A percentile compares a stretch with the other conserved stretches of the same genome.
Conservation (phyloP, 768 basidiomycete genomes). For the Serpula lacrymans region DNA sequence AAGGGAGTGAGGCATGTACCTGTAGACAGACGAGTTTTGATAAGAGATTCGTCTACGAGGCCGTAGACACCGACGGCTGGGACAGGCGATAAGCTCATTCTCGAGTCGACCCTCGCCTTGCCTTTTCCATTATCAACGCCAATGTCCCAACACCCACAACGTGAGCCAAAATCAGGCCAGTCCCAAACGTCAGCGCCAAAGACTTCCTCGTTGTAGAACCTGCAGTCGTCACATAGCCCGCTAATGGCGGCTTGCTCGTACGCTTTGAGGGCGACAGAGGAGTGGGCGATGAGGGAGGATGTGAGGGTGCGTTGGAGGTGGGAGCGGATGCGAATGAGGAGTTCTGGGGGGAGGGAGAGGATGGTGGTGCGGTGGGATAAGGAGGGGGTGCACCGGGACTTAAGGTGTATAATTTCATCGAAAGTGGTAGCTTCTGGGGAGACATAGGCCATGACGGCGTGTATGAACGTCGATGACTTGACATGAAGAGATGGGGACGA, state of each 20-base stretch:
- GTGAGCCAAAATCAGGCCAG: conserved; percentile 47
- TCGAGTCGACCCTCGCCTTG: conserved; percentile 17
- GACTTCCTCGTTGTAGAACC: conserved; percentile 50
- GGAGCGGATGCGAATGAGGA: conserved; percentile 50
- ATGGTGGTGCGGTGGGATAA: conserved; percentile 14
- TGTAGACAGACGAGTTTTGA: conserved; percentile 1
- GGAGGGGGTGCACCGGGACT: conserved; percentile 11
- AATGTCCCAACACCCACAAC: conserved; percentile 40
- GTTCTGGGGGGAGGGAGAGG: conserved; percentile 42
- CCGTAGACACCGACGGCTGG: no score
- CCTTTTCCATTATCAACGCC: conserved; percentile 10
- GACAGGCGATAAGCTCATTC: conserved; percentile 1
- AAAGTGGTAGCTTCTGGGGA: conserved; percentile 45
- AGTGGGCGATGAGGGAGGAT: conserved; percentile 37
- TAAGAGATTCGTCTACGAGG: no score
- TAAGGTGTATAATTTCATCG: conserved; percentile 32
- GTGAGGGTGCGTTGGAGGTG: conserved; percentile 44
- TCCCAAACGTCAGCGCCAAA: conserved; percentile 50
- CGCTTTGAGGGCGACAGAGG: conserved; percentile 36
- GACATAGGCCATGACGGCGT: conserved; percentile 48
- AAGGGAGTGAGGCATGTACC: conserved; percentile 26
- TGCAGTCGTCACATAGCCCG: conserved; percentile 46
- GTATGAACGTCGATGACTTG: conserved; percentile 45
- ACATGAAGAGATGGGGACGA: conserved; percentile 26
- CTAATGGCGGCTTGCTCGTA: conserved; percentile 16